A percentile compares a stretch with the other conserved stretches of the same genome.
These are phyloP conservation scores for Acacia acuminata DNA, from an alignment of 306 rosid genomes.

Conservation along the genomic window DNA sequence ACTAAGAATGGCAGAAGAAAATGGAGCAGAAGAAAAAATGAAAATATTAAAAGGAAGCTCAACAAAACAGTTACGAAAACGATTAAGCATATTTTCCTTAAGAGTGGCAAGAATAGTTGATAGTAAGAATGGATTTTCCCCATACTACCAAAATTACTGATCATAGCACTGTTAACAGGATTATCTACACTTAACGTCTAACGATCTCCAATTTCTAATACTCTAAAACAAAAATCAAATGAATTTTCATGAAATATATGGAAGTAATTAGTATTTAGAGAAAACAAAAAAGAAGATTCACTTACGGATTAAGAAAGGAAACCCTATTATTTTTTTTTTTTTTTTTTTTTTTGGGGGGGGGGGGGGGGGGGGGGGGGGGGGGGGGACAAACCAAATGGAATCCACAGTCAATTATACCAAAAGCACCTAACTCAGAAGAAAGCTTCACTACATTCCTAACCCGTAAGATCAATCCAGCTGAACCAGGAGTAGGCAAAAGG, in stretches of 20 bases:
- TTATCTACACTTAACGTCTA: background rate
- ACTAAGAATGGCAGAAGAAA: slow-evolving; percentile 8
- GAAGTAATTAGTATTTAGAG: background rate
- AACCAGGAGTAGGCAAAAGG: background rate
- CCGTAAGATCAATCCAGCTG: background rate
- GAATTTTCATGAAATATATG: slow-evolving; percentile 2
- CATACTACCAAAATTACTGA: background rate
- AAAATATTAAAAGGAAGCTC: background rate
- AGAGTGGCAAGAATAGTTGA: background rate
- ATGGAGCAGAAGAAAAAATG: slow-evolving; percentile 15
- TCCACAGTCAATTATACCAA: background rate
- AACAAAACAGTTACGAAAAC: slow-evolving; percentile 2
- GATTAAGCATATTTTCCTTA: background rate
- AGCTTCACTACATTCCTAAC: background rate
- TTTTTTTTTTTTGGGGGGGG: too few species aligned
- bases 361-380: too few species aligned
- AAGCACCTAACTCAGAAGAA: background rate
- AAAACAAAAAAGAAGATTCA: background rate
- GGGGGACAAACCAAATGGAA: background rate
- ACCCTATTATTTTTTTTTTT: background rate
- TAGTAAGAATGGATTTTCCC: background rate
- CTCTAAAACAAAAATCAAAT: background rate
- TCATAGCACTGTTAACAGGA: background rate
- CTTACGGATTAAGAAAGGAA: background rate
- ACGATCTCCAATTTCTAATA: background rate